Evolutionary conservation across 2,329 filamentous ascomycete genomes (phyloP).

Genomic region (Botrytis fabae): DNA sequence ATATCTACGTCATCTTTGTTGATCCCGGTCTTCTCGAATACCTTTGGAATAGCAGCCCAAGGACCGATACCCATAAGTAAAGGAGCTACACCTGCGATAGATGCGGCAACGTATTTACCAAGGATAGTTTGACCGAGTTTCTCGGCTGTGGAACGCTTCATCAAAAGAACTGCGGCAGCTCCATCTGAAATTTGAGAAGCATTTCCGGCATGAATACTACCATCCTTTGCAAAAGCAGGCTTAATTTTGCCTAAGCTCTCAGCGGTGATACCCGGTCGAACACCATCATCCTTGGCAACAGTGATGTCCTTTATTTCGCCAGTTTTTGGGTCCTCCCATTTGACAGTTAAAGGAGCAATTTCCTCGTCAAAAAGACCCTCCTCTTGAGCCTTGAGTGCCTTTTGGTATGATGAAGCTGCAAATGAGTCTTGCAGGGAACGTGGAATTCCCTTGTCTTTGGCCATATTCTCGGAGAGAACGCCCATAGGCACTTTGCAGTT

Average conservation of each 20-base stretch:
- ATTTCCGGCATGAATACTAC: conserved; percentile 93
- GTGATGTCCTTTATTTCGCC: conserved; percentile 81
- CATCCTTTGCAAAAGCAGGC: conserved; percentile 86
- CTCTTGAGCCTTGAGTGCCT: conserved; percentile 81
- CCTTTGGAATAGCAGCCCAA: conserved; percentile 93
- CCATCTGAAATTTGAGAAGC: conserved; percentile 95
- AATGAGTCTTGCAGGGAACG: conserved; percentile 85
- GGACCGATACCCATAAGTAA: conserved; percentile 95
- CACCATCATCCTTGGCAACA: conserved; percentile 82
- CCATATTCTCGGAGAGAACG: conserved; percentile 90
- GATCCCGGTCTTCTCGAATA: conserved; percentile 83
- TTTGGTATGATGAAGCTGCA: conserved; percentile 88
- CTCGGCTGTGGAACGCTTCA: conserved; percentile 91
- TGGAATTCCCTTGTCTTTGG: conserved; percentile 73
- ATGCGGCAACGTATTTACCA: conserved; percentile 87
- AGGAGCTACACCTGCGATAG: conserved; percentile 84
- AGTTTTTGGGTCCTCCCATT: conserved; percentile 88
- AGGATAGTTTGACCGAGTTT: conserved; percentile 83
- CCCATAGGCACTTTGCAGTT: conserved; percentile 99
- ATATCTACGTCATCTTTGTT: conserved; percentile 90
- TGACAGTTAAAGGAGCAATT: conserved; percentile 82
- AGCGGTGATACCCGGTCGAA: conserved; percentile 79
- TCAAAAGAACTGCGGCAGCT: conserved; percentile 89
- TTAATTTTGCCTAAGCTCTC: conserved; percentile 90
- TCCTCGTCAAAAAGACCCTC: conserved; percentile 90